Evolutionary conservation across 2,329 filamentous ascomycete species (phyloP).

Genomic region (Fusarium pseudoanthophilum): DNA sequence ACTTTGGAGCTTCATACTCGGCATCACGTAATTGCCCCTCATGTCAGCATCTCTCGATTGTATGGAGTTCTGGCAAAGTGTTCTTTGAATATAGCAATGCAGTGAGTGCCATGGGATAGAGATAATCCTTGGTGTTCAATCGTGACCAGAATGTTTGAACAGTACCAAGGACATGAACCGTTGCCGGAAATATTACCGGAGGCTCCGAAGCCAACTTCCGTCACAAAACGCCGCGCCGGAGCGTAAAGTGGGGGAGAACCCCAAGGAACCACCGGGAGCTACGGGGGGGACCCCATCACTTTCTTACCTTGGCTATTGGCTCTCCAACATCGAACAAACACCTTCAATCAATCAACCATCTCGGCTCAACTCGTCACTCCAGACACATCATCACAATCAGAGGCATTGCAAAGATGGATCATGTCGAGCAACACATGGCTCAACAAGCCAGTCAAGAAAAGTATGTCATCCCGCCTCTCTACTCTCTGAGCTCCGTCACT

Average conservation of each 20-base stretch:
- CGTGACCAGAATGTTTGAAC: neutral
- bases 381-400: neutral
- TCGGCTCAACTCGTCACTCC: neutral
- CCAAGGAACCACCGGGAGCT: constrained; percentile 30
- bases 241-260: constrained; percentile 29
- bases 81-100: neutral
- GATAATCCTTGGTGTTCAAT: neutral
- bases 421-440: constrained; percentile 66
- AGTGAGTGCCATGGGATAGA: neutral
- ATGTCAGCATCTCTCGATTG: neutral
- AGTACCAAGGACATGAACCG: neutral
- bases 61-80: neutral
- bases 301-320: constrained; percentile 3
- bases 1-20: neutral
- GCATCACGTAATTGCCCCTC: neutral
- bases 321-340: constrained; percentile 2
- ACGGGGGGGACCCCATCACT: constrained; percentile 12
- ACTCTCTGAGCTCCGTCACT: neutral
- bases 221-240: constrained; percentile 24
- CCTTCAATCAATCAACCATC: neutral
- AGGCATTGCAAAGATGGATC: constrained; percentile 58
- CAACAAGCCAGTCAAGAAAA: constrained; percentile 63
- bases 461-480: constrained; percentile 30
- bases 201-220: constrained; percentile 17
- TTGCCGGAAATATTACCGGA: neutral